These are phyloP conservation scores for Fonsecaea pedrosoi DNA, from an alignment of 2,329 filamentous ascomycete genomes.

Conservation along the genomic window DNA sequence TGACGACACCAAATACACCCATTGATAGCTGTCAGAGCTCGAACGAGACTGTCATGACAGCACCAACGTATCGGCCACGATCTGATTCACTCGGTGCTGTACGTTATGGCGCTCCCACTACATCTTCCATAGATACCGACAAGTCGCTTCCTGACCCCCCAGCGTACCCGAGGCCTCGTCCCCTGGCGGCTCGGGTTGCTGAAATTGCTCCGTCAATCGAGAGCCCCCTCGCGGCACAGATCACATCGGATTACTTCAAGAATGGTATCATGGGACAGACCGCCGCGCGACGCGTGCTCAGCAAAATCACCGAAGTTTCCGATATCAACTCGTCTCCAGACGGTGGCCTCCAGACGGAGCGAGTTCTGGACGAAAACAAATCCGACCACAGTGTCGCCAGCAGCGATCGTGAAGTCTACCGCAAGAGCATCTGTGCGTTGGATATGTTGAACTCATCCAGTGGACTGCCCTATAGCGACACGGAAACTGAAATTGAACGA, in stretches of 20 bases:
- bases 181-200: constrained; percentile 19
- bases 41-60: constrained; percentile 11
- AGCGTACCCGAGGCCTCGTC: constrained; percentile 5
- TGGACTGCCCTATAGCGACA: constrained; percentile 23
- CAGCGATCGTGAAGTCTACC: constrained; percentile 36
- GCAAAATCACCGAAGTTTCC: constrained; percentile 34
- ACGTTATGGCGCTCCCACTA: neutral
- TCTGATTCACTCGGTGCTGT: constrained; percentile 29
- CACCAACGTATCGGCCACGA: constrained; percentile 14
- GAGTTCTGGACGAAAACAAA: constrained; percentile 14
- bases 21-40: constrained; percentile 13
- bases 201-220: constrained; percentile 19
- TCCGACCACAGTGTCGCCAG: constrained; percentile 33
- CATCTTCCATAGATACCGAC: constrained; percentile 21
- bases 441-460: constrained; percentile 32
- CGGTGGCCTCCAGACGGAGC: constrained; percentile 1
- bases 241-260: constrained; percentile 30
- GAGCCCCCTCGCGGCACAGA: constrained; percentile 31
- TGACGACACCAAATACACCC: constrained; percentile 18
- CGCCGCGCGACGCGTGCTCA: constrained; percentile 30
- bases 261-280: constrained; percentile 34
- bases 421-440: constrained; percentile 34
- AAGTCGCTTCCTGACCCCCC: constrained; percentile 31
- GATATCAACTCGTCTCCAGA: constrained; percentile 13
- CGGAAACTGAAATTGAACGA: constrained; percentile 24